A percentile compares a stretch with the other conserved stretches of the same genome.
phyloP scores from a whole-genome alignment of 1,284 basidiomycete species.

The Irpex rosettiformis region DNA sequence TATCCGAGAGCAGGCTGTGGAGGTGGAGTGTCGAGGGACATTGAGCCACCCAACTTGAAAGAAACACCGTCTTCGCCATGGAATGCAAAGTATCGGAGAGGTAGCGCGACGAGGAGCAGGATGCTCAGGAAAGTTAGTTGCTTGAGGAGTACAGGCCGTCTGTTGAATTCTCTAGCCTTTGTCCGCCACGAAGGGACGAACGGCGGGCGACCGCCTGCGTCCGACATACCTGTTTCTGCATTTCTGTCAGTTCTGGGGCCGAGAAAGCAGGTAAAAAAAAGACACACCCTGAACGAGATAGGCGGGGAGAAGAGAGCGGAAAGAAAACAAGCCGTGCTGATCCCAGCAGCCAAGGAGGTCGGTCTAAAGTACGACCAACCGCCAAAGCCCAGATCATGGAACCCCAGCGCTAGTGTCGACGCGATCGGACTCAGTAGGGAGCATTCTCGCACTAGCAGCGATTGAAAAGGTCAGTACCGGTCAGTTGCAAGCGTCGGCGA shows the following conservation, averaged over 20 bases:
- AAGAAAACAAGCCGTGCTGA: neutral
- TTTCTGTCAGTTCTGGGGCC: neutral
- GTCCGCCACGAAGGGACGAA: conserved; percentile 3
- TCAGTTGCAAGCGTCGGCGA: neutral
- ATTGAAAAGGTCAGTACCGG: too few species aligned
- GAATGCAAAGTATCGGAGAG: neutral
- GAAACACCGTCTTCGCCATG: neutral
- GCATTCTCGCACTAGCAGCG: neutral
- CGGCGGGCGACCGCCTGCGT: neutral
- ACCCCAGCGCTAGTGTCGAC: neutral
- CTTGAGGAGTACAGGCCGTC: conserved; percentile 2
- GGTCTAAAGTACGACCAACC: neutral
- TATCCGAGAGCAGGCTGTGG: neutral
- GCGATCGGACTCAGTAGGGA: neutral
- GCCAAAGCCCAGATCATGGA: neutral
- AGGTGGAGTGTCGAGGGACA: neutral
- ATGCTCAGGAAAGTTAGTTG: neutral
- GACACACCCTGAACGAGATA: neutral
- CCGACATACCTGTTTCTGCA: neutral
- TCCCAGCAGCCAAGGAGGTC: neutral
- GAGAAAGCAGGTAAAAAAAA: neutral
- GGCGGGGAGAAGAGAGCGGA: neutral
- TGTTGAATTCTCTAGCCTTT: neutral
- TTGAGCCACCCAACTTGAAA: neutral
- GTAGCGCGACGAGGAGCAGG: neutral